Evolutionary conservation across 495 filamentous ascomycete genomes (phyloP).

Genomic region (Podospora didyma): DNA sequence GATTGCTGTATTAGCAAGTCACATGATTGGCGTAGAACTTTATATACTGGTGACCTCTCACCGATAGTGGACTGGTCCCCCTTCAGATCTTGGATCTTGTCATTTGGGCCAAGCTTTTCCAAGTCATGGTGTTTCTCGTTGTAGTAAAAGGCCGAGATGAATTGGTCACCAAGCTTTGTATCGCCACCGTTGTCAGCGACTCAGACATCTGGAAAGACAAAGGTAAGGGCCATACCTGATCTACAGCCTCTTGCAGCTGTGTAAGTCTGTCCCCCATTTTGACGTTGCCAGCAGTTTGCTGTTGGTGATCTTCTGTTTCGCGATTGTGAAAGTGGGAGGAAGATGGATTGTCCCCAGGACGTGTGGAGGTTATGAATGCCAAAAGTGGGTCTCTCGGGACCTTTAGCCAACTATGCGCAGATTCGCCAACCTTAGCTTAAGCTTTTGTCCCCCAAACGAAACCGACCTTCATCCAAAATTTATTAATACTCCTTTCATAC

Average conservation of each 20-base stretch:
- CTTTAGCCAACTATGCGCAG: too few relatives aligned
- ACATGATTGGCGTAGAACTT: neutral
- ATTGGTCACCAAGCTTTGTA: conserved; percentile 78
- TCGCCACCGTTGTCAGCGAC: neutral
- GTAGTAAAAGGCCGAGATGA: conserved; percentile 82
- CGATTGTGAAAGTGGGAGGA: neutral
- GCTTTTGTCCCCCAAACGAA: too few relatives aligned
- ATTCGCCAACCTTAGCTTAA: too few relatives aligned
- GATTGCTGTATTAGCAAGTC: too few relatives aligned
- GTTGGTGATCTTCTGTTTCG: neutral
- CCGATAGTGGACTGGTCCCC: conserved; percentile 42
- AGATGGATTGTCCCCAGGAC: neutral
- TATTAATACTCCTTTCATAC: too few relatives aligned
- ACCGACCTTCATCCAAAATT: too few relatives aligned
- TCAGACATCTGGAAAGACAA: neutral
- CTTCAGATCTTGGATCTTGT: conserved; percentile 56
- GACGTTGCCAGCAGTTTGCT: neutral
- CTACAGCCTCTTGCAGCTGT: conserved; percentile 90
- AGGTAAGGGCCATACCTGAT: conserved; percentile 35
- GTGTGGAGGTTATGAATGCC: neutral
- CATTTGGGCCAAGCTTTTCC: conserved; percentile 55
- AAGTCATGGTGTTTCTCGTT: conserved; percentile 78
- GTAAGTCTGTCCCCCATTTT: conserved; percentile 87
- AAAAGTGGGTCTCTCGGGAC: too few relatives aligned
- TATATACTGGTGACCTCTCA: conserved; percentile 5